Evolutionary conservation across 768 basidiomycete genomes (phyloP).

Genomic region (Suillus placidus): DNA sequence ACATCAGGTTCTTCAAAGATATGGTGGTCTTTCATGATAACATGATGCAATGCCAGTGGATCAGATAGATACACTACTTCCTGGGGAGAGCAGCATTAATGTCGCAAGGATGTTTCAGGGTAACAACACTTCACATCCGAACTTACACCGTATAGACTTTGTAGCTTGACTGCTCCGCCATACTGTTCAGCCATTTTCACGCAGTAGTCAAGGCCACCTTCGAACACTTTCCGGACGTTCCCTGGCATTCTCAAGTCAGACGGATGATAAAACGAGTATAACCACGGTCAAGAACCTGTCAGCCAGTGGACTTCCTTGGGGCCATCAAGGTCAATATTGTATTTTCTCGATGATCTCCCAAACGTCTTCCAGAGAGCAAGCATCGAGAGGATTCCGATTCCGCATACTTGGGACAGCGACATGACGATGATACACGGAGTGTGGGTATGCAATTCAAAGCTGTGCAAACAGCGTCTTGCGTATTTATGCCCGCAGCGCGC

Average conservation of each 20-base stretch:
- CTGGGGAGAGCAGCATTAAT: background rate
- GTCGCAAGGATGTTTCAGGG: conserved; percentile 10
- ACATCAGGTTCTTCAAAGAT: conserved; percentile 50
- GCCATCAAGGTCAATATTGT: background rate
- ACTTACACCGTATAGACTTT: conserved; percentile 3
- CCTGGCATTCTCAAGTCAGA: background rate
- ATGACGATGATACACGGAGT: background rate
- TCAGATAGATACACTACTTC: conserved; percentile 45
- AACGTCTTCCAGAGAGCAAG: background rate
- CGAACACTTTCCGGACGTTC: background rate
- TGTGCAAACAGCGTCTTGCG: background rate
- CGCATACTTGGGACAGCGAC: conserved; percentile 2
- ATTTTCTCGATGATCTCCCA: background rate
- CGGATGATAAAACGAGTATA: background rate
- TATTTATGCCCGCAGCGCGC: too few species aligned
- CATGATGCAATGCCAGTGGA: conserved; percentile 48
- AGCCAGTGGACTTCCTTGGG: background rate
- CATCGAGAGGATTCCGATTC: background rate
- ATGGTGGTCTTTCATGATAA: conserved; percentile 51
- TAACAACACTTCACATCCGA: conserved; percentile 11
- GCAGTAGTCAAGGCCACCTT: background rate
- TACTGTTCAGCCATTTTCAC: background rate
- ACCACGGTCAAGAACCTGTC: background rate
- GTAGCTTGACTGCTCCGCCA: background rate
- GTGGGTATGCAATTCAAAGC: background rate